Evolutionary conservation across 176 grass and related monocot species (phyloP).

Genomic region (Stipa capillata): DNA sequence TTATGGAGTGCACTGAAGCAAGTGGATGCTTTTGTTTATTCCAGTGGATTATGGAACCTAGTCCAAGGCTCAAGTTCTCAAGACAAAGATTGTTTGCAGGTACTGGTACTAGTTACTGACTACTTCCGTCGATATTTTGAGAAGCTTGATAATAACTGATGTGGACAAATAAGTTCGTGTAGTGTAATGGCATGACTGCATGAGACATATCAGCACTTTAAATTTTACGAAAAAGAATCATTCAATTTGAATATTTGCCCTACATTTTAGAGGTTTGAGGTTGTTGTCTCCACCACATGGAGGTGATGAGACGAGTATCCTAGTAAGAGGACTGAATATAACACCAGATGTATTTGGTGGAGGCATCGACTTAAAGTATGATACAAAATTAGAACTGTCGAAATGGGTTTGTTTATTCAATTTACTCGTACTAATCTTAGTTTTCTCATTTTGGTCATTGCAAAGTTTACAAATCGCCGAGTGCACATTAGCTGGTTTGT

Average conservation of each 20-base stretch:
- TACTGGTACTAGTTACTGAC: neutral
- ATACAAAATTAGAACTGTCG: neutral
- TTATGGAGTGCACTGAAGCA: constrained; percentile 53
- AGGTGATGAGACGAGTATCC: neutral
- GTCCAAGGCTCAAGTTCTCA: neutral
- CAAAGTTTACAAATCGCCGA: neutral
- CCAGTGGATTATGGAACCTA: neutral
- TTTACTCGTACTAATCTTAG: neutral
- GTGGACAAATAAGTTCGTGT: neutral
- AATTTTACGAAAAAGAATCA: neutral
- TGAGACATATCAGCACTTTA: neutral
- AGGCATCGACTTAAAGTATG: neutral
- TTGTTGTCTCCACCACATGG: neutral
- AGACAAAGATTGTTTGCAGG: constrained; percentile 13
- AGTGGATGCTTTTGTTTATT: neutral
- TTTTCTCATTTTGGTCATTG: neutral
- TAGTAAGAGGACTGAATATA: neutral
- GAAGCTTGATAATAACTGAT: neutral
- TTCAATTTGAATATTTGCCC: neutral
- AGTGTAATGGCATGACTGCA: neutral
- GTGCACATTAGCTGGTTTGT: too few relatives aligned
- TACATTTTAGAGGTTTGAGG: neutral
- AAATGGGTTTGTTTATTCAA: neutral
- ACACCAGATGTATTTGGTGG: neutral
- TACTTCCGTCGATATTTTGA: neutral